Conservation (phyloP, 2,329 filamentous ascomycete species). For the Sporothrix schenckii region DNA sequence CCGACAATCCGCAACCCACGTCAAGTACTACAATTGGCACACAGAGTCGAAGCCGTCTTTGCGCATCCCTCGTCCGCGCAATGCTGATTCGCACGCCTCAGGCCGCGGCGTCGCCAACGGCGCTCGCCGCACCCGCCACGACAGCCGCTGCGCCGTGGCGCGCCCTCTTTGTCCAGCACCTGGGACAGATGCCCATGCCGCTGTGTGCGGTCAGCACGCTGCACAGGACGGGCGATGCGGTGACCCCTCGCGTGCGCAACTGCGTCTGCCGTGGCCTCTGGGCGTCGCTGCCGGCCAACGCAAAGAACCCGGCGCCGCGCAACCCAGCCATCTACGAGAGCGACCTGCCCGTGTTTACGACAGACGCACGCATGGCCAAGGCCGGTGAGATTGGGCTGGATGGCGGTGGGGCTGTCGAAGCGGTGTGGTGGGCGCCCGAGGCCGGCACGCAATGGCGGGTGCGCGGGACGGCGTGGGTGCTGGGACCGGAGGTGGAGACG, state of each 20-base stretch:
- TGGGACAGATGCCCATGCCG: conserved; percentile 52
- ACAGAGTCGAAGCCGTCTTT: no score
- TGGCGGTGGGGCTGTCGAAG: conserved; percentile 62
- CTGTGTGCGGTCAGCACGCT: conserved; percentile 57
- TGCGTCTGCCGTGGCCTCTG: conserved; percentile 88
- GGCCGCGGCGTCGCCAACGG: conserved; percentile 19
- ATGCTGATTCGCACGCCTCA: conserved; percentile 32
- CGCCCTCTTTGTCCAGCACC: conserved; percentile 54
- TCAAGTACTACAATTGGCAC: neutral
- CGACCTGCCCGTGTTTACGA: conserved; percentile 82
- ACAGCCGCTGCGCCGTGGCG: conserved; percentile 56
- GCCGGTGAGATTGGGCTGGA: conserved; percentile 69
- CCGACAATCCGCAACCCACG: neutral
- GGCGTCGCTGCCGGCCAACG: conserved; percentile 70
- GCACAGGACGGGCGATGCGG: conserved; percentile 45
- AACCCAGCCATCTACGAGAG: conserved; percentile 73
- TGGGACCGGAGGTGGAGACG: conserved; percentile 65
- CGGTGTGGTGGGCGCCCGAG: conserved; percentile 86
- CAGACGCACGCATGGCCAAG: conserved; percentile 87
- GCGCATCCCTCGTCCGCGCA: neutral
- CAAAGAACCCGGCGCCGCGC: conserved; percentile 69
- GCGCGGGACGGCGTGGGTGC: conserved; percentile 72
- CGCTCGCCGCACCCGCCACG: conserved; percentile 27
- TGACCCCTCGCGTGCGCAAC: conserved; percentile 66
- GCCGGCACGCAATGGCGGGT: conserved; percentile 81